A percentile compares a stretch with the other conserved stretches of the same genome.
These are phyloP conservation scores for Pelargonium citronellum DNA, from an alignment of 441 rosid species.

Conservation along the genomic window DNA sequence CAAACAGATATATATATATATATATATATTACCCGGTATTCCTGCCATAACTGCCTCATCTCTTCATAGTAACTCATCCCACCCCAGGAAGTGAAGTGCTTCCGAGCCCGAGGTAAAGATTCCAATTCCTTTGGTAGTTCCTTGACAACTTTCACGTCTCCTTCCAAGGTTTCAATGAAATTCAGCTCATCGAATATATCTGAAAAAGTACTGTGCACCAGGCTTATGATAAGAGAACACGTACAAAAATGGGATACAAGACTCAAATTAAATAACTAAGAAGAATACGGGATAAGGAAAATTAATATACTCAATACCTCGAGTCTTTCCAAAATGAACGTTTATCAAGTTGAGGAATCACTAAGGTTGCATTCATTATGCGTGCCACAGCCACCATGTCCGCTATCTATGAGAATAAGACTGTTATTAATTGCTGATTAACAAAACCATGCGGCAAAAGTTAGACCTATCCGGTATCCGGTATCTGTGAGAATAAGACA, in stretches of 20 bases:
- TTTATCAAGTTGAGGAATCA: slow-evolving; percentile 80
- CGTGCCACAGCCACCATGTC: slow-evolving; percentile 96
- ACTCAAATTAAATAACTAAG: background rate
- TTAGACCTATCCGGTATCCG: slow-evolving; percentile 30
- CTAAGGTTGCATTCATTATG: slow-evolving; percentile 88
- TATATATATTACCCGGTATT: slow-evolving; percentile 60
- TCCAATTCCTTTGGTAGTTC: slow-evolving; percentile 74
- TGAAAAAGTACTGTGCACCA: slow-evolving; percentile 51
- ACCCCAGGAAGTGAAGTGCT: slow-evolving; percentile 88
- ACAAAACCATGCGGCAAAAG: background rate
- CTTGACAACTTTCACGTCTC: slow-evolving; percentile 64
- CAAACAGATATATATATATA: background rate
- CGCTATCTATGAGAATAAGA: slow-evolving; percentile 46
- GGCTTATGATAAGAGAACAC: slow-evolving; percentile 18
- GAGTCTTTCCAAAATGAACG: slow-evolving; percentile 95
- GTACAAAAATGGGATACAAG: background rate
- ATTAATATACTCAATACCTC: slow-evolving; percentile 39
- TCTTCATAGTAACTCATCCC: slow-evolving; percentile 73
- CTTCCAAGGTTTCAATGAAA: slow-evolving; percentile 54
- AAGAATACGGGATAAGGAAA: slow-evolving; percentile 5
- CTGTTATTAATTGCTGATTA: slow-evolving; percentile 14
- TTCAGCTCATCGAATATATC: slow-evolving; percentile 79
- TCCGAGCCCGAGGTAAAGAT: slow-evolving; percentile 69
- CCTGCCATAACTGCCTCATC: slow-evolving; percentile 63
- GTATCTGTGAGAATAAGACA: slow-evolving; percentile 43